These are phyloP conservation scores for Penicillium hesseltinei DNA, from an alignment of 2,329 filamentous ascomycete genomes.

Conservation along the genomic window DNA sequence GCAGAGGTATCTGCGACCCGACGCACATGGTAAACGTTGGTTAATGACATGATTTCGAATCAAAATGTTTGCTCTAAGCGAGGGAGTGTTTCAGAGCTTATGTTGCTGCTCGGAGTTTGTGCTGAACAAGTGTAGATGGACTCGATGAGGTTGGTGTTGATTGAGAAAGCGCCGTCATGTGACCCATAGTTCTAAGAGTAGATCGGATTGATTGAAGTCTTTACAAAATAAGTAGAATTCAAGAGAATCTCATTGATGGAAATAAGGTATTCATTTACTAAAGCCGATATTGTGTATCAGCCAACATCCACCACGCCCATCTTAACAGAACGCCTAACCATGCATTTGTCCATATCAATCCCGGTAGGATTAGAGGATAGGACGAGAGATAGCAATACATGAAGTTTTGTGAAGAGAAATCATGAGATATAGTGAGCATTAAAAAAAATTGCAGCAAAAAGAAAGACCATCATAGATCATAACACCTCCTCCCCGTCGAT, in stretches of 20 bases:
- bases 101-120: not conserved
- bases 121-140: not conserved
- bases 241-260: not conserved
- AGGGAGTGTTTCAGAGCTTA: not conserved
- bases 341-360: constrained; percentile 28
- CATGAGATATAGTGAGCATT: constrained; percentile 9
- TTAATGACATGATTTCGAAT: constrained; percentile 43
- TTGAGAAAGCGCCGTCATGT: constrained; percentile 18
- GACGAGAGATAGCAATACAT: constrained; percentile 18
- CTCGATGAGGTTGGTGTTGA: constrained; percentile 10
- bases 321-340: constrained; percentile 26
- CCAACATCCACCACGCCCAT: constrained; percentile 5
- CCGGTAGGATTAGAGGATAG: constrained; percentile 10
- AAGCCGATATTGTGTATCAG: not conserved
- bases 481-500: constrained; percentile 23
- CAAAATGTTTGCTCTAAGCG: too few relatives aligned
- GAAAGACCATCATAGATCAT: constrained; percentile 17
- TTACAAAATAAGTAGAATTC: not conserved
- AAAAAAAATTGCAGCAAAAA: constrained; percentile 2
- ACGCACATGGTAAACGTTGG: constrained; percentile 80
- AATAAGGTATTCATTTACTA: constrained; percentile 1
- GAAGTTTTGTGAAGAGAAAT: constrained; percentile 14
- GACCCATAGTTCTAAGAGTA: constrained; percentile 8
- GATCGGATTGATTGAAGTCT: not conserved
- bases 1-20: constrained; percentile 80